A percentile compares a stretch with the other conserved stretches of the same genome.
Conservation (phyloP, 2,329 filamentous ascomycete genomes). For the Trichoderma sp. region DNA sequence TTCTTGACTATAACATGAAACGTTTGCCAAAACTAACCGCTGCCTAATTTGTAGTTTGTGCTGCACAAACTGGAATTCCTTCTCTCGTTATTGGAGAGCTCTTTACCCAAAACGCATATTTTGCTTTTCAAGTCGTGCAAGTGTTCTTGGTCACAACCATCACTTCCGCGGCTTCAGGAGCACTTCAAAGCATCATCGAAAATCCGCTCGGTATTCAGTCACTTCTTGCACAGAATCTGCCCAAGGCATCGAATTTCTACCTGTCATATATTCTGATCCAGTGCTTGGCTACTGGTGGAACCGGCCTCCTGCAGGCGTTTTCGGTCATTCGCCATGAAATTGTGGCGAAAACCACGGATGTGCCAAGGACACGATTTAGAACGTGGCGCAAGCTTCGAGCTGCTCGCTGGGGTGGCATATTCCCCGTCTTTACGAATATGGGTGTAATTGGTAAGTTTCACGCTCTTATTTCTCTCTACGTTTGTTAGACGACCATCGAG, state of each 20-base stretch:
- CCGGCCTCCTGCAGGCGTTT: slow-evolving; percentile 70
- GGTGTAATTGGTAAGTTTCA: slow-evolving; percentile 69
- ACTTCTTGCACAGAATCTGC: slow-evolving; percentile 74
- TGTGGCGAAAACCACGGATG: slow-evolving; percentile 74
- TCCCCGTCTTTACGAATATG: slow-evolving; percentile 81
- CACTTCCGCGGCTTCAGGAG: slow-evolving; percentile 76
- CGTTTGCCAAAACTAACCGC: not conserved
- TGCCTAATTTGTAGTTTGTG: slow-evolving; percentile 59
- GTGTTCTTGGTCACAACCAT: slow-evolving; percentile 89
- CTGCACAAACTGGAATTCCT: slow-evolving; percentile 77
- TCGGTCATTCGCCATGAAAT: slow-evolving; percentile 64
- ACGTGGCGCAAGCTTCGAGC: slow-evolving; percentile 75
- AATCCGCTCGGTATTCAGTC: slow-evolving; percentile 64
- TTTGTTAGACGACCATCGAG: not conserved
- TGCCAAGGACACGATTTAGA: slow-evolving; percentile 77
- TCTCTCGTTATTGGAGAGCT: slow-evolving; percentile 81
- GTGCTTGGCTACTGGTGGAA: slow-evolving; percentile 77
- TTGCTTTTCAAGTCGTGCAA: slow-evolving; percentile 86
- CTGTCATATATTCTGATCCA: slow-evolving; percentile 93
- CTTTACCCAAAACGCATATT: slow-evolving; percentile 89
- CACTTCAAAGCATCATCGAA: slow-evolving; percentile 64
- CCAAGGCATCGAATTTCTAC: slow-evolving; percentile 90
- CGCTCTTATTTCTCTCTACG: not conserved
- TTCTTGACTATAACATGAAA: not conserved
- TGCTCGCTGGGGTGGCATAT: slow-evolving; percentile 81